phyloP scores from a whole-genome alignment of 345 rosid genomes.

The Stellera chamaejasme region DNA sequence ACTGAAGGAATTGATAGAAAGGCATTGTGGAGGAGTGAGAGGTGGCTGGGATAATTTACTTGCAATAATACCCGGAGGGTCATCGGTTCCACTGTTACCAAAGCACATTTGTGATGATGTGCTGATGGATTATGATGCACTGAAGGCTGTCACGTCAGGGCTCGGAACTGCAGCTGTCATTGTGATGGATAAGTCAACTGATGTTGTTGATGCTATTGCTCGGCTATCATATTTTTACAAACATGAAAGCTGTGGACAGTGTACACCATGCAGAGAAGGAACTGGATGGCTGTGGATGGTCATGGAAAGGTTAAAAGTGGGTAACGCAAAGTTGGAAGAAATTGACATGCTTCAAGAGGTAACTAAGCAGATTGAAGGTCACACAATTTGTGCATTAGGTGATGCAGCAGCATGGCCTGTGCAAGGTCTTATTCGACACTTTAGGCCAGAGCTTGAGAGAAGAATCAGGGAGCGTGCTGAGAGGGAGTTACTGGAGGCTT shows the following conservation, averaged over 20 bases:
- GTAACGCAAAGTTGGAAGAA: constrained; percentile 93
- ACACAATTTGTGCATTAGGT: constrained; percentile 96
- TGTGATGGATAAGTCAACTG: constrained; percentile 98
- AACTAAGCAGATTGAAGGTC: constrained; percentile 97
- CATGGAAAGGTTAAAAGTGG: constrained; percentile 96
- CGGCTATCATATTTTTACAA: constrained; percentile 97
- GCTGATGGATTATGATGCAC: constrained; percentile 95
- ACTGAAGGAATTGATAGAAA: constrained; percentile 82
- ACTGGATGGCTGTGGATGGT: constrained; percentile 99
- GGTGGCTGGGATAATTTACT: constrained; percentile 98
- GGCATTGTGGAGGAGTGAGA: constrained; percentile 93
- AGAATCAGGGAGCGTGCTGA: constrained; percentile 83
- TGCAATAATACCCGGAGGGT: constrained; percentile 93
- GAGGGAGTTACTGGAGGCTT: constrained; percentile 82
- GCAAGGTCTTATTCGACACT: constrained; percentile 92
- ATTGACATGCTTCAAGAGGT: constrained; percentile 98
- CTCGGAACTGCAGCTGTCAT: constrained; percentile 94
- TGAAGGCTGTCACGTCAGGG: constrained; percentile 93
- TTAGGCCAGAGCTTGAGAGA: constrained; percentile 98
- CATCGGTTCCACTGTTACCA: constrained; percentile 87
- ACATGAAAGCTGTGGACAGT: constrained; percentile 98
- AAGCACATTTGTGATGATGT: constrained; percentile 85
- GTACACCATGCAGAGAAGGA: constrained; percentile 98
- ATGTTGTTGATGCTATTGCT: constrained; percentile 95
- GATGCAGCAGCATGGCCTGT: constrained; percentile 99